Conservation (phyloP, 2,329 filamentous ascomycete genomes). For the Biscogniauxia sp. region DNA sequence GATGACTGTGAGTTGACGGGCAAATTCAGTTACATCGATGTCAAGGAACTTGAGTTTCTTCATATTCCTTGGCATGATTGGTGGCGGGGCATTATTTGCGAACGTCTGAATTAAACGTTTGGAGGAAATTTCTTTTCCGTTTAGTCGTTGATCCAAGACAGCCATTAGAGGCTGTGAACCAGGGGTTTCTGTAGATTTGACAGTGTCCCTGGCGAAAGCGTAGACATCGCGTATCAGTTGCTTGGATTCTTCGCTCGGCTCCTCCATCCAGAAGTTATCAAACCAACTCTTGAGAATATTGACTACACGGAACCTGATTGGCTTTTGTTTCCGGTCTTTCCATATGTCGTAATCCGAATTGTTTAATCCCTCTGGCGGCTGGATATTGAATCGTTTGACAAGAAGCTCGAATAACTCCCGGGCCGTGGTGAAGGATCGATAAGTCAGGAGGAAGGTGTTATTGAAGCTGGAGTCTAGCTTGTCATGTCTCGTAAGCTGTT, state of each 20-base stretch:
- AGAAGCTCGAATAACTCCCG: constrained; percentile 89
- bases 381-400: constrained; percentile 86
- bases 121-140: constrained; percentile 80
- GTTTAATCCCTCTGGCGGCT: constrained; percentile 79
- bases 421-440: constrained; percentile 89
- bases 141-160: constrained; percentile 83
- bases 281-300: constrained; percentile 99
- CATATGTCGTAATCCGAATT: constrained; percentile 78
- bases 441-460: constrained; percentile 95
- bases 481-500: constrained; percentile 93
- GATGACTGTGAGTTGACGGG: constrained; percentile 95
- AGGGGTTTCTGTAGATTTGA: constrained; percentile 90
- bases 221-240: constrained; percentile 86
- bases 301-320: constrained; percentile 91
- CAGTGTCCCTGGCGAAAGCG: constrained; percentile 85
- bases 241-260: constrained; percentile 77
- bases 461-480: constrained; percentile 95
- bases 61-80: constrained; percentile 98
- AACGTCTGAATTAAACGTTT: constrained; percentile 86
- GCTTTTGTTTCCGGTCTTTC: constrained; percentile 93
- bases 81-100: constrained; percentile 75
- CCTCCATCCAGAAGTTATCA: constrained; percentile 98
- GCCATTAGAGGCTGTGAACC: constrained; percentile 82
- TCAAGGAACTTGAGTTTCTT: constrained; percentile 98
- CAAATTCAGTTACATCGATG: constrained; percentile 93